Conservation (phyloP, 495 filamentous ascomycete genomes). For the Trichoderma reesei region DNA sequence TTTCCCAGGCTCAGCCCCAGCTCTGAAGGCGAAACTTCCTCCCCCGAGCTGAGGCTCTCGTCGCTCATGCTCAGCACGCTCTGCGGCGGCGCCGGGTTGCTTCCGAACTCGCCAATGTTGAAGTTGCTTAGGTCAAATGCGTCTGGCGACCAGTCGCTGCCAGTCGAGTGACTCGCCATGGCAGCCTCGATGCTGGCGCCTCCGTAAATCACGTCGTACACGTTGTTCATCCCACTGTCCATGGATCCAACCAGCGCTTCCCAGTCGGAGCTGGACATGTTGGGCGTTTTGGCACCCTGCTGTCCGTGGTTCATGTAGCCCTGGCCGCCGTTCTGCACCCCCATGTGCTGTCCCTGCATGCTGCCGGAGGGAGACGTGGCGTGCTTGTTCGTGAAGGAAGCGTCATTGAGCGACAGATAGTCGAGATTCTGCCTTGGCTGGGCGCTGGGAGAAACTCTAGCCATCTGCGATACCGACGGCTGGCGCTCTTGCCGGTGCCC, state of each 20-base stretch:
- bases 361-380: slow-evolving; percentile 23
- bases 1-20: slow-evolving; percentile 27
- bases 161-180: slow-evolving; percentile 12
- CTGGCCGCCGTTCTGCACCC: slow-evolving; percentile 8
- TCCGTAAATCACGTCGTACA: slow-evolving; percentile 78
- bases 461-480: slow-evolving; percentile 30
- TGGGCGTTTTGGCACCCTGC: slow-evolving; percentile 22
- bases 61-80: slow-evolving; percentile 70
- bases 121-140: slow-evolving; percentile 43
- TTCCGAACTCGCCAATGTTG: slow-evolving; percentile 35
- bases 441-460: slow-evolving; percentile 22
- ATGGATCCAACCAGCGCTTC: slow-evolving; percentile 66
- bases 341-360: slow-evolving; percentile 17
- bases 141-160: slow-evolving; percentile 42
- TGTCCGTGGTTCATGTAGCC: slow-evolving; percentile 21
- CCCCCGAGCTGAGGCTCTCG: slow-evolving; percentile 56
- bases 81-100: slow-evolving; percentile 38
- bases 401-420: slow-evolving; percentile 29
- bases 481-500: slow-evolving; percentile 31
- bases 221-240: slow-evolving; percentile 66
- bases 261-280: slow-evolving; percentile 60
- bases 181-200: slow-evolving; percentile 40
- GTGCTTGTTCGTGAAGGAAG: slow-evolving; percentile 23
- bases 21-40: slow-evolving; percentile 31
- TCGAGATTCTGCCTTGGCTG: slow-evolving; percentile 27